Base-by-base conservation (phyloP, 305 asterid genomes). In the Rubia tinctorum region DNA sequence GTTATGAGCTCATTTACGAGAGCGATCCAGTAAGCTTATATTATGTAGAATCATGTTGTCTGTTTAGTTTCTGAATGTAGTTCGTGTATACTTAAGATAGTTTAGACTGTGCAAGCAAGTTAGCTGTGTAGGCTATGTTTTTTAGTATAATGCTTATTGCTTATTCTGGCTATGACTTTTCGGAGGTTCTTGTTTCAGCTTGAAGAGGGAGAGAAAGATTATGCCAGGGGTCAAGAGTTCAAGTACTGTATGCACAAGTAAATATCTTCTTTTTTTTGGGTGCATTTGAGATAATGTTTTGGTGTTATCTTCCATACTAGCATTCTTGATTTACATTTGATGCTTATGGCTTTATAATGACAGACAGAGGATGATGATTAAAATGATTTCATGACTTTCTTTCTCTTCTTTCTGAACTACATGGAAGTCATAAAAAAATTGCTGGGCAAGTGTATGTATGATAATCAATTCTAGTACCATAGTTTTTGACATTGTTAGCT, bases 141-240 rank as follows among this genome's bases (percentile, higher is more conserved):
- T 58, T 79, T 51, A 69, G 73, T 25, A 37, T 30, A 30, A 51
- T 45, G 20, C 18, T 23, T 74, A 44, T 42, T 63, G 20, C 18
- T 23, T 74, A 44, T 37, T 63, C 67, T 81, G 67, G 39, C 14
- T 80, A 60, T 71, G 49, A 72, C 45, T 66, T 69, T 72, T 45
- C 71, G 66, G 60, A 73, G 56, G 69, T 44, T 62, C 75, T 84
- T 77, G 62, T 78, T n/a, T 60, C 73, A 93, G 97, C 77, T 93
- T 96, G 97, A 90, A 86, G 97, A 93, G 83, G 98, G 98, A 73
- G 98, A 93, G 85, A 93, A 86, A 71, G 97, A 93, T 77, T 80
- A 75, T 30, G 47, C 83, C 66, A 87, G 98, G 85, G 88, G 86
- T 74, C 88, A 92, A 51, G 98, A 91, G 79, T 91, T 88, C 86